phyloP scores from a whole-genome alignment of 345 rosid species.

The Gossypium sturtianum region DNA sequence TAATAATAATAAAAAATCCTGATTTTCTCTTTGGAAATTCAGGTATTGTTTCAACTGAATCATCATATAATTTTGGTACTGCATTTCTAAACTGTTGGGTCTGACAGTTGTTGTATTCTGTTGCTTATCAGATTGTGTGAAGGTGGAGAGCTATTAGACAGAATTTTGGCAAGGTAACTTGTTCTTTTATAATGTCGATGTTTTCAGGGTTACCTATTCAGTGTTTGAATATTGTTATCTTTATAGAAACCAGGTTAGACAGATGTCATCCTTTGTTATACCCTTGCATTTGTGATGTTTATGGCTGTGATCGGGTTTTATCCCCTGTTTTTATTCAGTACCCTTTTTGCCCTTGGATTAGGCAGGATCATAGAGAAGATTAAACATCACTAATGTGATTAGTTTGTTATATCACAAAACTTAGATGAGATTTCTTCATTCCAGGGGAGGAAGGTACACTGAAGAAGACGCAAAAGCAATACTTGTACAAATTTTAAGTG shows the following conservation, averaged over 20 bases:
- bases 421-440: constrained; percentile 11
- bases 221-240: not conserved
- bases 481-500: constrained; percentile 60
- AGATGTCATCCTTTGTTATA: not conserved
- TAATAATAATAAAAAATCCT: not conserved
- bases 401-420: not conserved
- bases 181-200: not conserved
- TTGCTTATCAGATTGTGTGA: constrained; percentile 59
- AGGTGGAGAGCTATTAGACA: constrained; percentile 83
- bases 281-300: not conserved
- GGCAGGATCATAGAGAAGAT: not conserved
- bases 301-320: not conserved
- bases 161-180: constrained; percentile 69
- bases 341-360: not conserved
- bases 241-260: not conserved
- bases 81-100: not conserved
- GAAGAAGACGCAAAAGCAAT: constrained; percentile 81
- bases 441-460: constrained; percentile 71
- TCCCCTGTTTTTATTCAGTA: not conserved
- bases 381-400: not conserved
- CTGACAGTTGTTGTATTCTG: constrained; percentile 16
- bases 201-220: not conserved
- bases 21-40: not conserved
- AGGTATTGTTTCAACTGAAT: not conserved
- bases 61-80: not conserved